phyloP scores from a whole-genome alignment of 2,329 filamentous ascomycete genomes.

The Madurella fahalii region DNA sequence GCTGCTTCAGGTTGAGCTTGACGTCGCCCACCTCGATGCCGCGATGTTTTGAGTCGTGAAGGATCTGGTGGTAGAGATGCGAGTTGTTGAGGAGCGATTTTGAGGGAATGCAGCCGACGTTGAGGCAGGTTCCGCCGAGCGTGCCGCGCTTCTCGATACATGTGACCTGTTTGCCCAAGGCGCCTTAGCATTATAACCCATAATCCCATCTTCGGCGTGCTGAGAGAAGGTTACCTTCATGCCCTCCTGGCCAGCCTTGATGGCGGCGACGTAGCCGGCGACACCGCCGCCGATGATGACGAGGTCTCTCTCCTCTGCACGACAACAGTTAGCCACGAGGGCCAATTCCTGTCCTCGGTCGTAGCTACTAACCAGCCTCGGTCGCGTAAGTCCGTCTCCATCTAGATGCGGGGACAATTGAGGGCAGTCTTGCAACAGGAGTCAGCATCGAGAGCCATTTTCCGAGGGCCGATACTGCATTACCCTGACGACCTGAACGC shows the following conservation, averaged over 20 bases:
- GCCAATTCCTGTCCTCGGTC: constrained; percentile 40
- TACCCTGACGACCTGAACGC: constrained; percentile 54
- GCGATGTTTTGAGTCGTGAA: constrained; percentile 94
- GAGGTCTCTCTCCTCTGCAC: constrained; percentile 84
- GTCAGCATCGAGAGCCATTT: constrained; percentile 28
- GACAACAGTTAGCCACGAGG: constrained; percentile 37
- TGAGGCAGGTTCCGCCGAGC: constrained; percentile 94
- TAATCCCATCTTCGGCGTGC: background rate
- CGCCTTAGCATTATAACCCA: constrained; percentile 2
- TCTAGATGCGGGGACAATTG: constrained; percentile 47
- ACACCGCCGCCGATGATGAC: constrained; percentile 98
- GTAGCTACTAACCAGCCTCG: constrained; percentile 46
- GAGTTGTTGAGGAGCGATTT: constrained; percentile 99
- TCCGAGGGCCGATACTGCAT: constrained; percentile 21
- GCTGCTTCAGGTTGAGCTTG: constrained; percentile 87
- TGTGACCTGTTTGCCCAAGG: constrained; percentile 61
- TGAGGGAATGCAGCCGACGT: constrained; percentile 98
- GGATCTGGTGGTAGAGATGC: constrained; percentile 93
- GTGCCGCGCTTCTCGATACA: constrained; percentile 98
- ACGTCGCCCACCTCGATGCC: constrained; percentile 97
- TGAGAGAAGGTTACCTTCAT: constrained; percentile 63
- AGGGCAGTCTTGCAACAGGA: constrained; percentile 41
- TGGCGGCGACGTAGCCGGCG: constrained; percentile 96
- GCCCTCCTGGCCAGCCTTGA: constrained; percentile 97
- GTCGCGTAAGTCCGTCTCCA: constrained; percentile 58